Conservation (phyloP, 768 basidiomycete species). For the Phaffia tasmanica region DNA sequence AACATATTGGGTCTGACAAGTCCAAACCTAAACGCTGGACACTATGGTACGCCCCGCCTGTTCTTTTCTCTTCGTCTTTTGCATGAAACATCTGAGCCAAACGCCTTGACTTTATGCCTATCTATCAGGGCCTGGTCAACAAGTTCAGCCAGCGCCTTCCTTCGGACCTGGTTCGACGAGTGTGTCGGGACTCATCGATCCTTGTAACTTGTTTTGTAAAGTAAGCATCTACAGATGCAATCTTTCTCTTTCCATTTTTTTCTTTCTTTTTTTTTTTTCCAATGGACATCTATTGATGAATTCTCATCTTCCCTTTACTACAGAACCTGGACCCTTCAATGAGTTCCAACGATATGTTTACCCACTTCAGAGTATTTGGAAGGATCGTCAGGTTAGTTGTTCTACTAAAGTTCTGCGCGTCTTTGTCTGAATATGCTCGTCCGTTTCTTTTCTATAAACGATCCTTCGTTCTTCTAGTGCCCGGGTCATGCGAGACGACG, state of each 20-base stretch:
- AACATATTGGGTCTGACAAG: too few species aligned
- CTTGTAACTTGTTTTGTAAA: constrained; percentile 83
- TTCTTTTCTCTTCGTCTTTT: neutral
- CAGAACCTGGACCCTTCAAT: constrained; percentile 78
- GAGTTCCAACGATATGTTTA: constrained; percentile 71
- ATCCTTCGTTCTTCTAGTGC: too few species aligned
- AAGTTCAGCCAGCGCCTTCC: constrained; percentile 69
- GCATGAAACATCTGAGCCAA: neutral
- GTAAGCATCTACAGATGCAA: too few species aligned
- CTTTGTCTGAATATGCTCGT: neutral
- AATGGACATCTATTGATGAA: neutral
- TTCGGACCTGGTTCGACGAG: constrained; percentile 65
- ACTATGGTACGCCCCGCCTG: too few species aligned
- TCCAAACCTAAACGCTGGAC: too few species aligned
- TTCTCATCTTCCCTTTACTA: constrained; percentile 3
- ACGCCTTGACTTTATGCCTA: constrained; percentile 1
- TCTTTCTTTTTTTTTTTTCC: neutral
- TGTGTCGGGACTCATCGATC: constrained; percentile 78
- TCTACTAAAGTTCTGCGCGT: constrained; percentile 1
- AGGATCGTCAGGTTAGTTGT: constrained; percentile 65
- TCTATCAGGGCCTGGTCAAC: constrained; percentile 58
- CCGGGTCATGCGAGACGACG: constrained; percentile 81
- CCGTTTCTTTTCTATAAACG: constrained; percentile 7
- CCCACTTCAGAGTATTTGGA: constrained; percentile 62
- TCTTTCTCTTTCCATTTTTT: neutral